A percentile compares a stretch with the other conserved stretches of the same genome.
Evolutionary conservation across 495 filamentous ascomycete species (phyloP).

Genomic region (Usnea hakonensis): DNA sequence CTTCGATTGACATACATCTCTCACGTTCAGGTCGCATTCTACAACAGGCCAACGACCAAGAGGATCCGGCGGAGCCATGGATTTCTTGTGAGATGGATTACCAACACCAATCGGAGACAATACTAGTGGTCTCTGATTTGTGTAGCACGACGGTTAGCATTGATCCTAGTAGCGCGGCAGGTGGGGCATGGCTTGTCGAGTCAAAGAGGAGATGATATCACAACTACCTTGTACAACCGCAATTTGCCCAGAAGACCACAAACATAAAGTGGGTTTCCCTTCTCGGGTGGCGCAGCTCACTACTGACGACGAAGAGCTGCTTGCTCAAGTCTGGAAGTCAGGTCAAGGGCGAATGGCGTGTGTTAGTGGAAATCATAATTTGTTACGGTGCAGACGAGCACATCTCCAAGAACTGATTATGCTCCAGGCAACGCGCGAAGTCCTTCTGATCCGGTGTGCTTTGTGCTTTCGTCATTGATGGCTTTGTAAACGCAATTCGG

Average conservation of each 20-base stretch:
- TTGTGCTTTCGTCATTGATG: too few species aligned
- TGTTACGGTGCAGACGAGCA: too few species aligned
- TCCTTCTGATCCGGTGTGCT: too few species aligned
- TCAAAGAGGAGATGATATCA: slow-evolving; percentile 9
- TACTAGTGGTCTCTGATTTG: slow-evolving; percentile 69
- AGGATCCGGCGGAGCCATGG: slow-evolving; percentile 18
- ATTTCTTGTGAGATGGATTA: slow-evolving; percentile 73
- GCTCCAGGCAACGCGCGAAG: too few species aligned
- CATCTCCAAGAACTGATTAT: too few species aligned
- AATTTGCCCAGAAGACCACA: slow-evolving; percentile 25
- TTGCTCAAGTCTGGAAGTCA: background rate
- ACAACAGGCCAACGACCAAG: slow-evolving; percentile 25
- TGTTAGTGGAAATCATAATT: too few species aligned
- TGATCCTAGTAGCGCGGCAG: slow-evolving; percentile 54
- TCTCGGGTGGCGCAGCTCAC: background rate
- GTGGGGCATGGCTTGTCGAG: slow-evolving; percentile 49
- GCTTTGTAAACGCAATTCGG: too few species aligned
- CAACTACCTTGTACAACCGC: slow-evolving; percentile 52
- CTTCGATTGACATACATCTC: slow-evolving; percentile 58
- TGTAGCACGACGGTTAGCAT: slow-evolving; percentile 68
- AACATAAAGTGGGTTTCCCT: background rate
- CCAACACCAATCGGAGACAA: slow-evolving; percentile 63
- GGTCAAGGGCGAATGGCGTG: too few species aligned
- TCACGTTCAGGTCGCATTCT: background rate
- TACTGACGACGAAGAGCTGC: background rate